phyloP scores from a whole-genome alignment of 1,284 basidiomycete species.

The Naganishia sp. region DNA sequence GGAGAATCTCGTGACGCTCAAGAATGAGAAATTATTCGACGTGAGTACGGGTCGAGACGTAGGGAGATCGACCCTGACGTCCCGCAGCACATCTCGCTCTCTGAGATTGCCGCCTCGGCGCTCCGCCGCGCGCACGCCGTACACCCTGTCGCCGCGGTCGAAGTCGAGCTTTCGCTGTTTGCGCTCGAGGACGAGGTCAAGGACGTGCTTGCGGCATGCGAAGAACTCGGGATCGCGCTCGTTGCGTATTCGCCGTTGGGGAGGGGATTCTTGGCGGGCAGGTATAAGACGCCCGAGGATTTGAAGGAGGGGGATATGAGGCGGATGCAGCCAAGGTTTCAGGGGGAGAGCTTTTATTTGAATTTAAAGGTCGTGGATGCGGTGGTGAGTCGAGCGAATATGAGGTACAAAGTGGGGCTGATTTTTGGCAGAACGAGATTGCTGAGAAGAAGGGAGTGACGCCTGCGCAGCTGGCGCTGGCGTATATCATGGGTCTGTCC shows the following conservation, averaged over 20 bases:
- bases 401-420: not conserved
- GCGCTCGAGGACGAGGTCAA: slow-evolving; percentile 57
- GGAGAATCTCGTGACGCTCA: slow-evolving; percentile 33
- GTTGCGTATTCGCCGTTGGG: slow-evolving; percentile 65
- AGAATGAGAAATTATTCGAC: slow-evolving; percentile 34
- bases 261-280: slow-evolving; percentile 62
- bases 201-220: slow-evolving; percentile 51
- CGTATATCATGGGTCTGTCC: slow-evolving; percentile 62
- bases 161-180: slow-evolving; percentile 62
- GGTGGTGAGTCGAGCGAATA: slow-evolving; percentile 36
- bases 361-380: slow-evolving; percentile 62
- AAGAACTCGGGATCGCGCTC: slow-evolving; percentile 59
- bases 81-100: slow-evolving; percentile 35
- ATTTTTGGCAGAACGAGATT: slow-evolving; percentile 51
- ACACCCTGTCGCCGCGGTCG: slow-evolving; percentile 58
- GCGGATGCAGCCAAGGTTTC: slow-evolving; percentile 45
- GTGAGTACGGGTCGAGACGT: slow-evolving; percentile 7
- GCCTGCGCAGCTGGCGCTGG: slow-evolving; percentile 63
- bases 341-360: slow-evolving; percentile 58
- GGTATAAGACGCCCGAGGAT: slow-evolving; percentile 58
- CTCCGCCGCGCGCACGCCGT: slow-evolving; percentile 41
- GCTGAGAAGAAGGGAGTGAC: slow-evolving; percentile 60
- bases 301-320: slow-evolving; percentile 55
- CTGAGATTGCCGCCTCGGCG: slow-evolving; percentile 34
- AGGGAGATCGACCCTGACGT: too few relatives aligned